Conservation (phyloP, 2,329 filamentous ascomycete genomes). For the Monilinia polystroma region DNA sequence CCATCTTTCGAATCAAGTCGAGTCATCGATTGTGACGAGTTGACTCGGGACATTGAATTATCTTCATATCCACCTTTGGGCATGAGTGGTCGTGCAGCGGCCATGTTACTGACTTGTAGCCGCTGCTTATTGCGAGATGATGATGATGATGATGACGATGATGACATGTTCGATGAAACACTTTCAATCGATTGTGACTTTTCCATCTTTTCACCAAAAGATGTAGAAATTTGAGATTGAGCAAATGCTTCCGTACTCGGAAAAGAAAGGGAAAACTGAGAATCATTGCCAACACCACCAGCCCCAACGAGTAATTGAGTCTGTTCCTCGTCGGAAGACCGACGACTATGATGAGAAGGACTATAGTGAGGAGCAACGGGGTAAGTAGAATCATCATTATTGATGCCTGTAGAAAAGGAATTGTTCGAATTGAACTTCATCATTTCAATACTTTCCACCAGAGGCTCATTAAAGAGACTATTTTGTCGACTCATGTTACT, state of each 20-base stretch:
- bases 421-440: conserved; percentile 39
- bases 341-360: conserved; percentile 35
- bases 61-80: conserved; percentile 38
- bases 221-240: conserved; percentile 33
- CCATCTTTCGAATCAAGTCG: conserved; percentile 38
- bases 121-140: conserved; percentile 39
- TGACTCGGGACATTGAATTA: conserved; percentile 35
- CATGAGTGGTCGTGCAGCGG: conserved; percentile 36
- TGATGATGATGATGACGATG: conserved; percentile 37
- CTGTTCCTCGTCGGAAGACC: conserved; percentile 40
- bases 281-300: conserved; percentile 39
- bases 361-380: conserved; percentile 35
- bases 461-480: conserved; percentile 38
- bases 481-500: conserved; percentile 41
- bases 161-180: conserved; percentile 38
- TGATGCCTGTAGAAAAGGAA: conserved; percentile 36
- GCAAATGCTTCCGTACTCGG: conserved; percentile 28
- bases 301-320: conserved; percentile 38
- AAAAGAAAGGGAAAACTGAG: conserved; percentile 37
- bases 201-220: conserved; percentile 39
- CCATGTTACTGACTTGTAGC: conserved; percentile 36
- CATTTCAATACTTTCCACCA: conserved; percentile 40
- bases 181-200: conserved; percentile 40
- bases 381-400: conserved; percentile 35
- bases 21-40: conserved; percentile 37